Base-by-base conservation (phyloP, 768 basidiomycete species). In the Trametes villosa region DNA sequence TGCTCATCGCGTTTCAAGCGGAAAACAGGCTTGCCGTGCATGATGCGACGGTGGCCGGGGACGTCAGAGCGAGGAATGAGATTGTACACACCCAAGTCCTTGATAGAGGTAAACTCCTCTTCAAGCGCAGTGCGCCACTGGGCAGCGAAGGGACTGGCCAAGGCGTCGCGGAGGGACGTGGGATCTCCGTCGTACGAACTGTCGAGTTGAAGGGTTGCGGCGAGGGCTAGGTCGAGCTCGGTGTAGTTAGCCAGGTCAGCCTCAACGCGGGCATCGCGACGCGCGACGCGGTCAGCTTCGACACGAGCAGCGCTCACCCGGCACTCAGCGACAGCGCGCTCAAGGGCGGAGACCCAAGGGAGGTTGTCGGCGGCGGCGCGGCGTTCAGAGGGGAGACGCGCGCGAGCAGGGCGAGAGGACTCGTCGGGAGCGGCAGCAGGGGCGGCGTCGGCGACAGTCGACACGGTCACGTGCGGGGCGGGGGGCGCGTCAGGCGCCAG, bases 41-140 rank as follows among this genome's bases (percentile, higher is more conserved):
- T n/a, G n/a, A n/a, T n/a, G 12, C 41, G 27, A 13, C 56, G 51
- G 24, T 57, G 50, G 9, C 18, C 31, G 20, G 62, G 62, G 17
- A 18, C 61, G 29, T 57, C 66, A 70, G 20, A 71, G 69, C 57
- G 36, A 2, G 62, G 64, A 4, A 72, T 62, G 0, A 72, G 60
- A 8, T 63, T 36, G 51, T 68, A 74, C 3, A 69, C 67, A 4
- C 53, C 57, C 33, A 66, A 44, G 0, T 58, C 51, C 2, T 44
- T 15, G 0, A 74, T 50, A 12, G 63, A 60, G 0, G 15, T 17
- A 17, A 71, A 61, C 40, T 75, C 70, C 1, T 69, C 64, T 11
- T 57, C 15, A 18, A 70, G 60, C 3, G 70, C 72, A 3, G 57
- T 34, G 2, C 17, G 46, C 74, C 71, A 74, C 9, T 69, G 30